phyloP scores from a whole-genome alignment of 495 filamentous ascomycete species.

The Neurospora sp. region DNA sequence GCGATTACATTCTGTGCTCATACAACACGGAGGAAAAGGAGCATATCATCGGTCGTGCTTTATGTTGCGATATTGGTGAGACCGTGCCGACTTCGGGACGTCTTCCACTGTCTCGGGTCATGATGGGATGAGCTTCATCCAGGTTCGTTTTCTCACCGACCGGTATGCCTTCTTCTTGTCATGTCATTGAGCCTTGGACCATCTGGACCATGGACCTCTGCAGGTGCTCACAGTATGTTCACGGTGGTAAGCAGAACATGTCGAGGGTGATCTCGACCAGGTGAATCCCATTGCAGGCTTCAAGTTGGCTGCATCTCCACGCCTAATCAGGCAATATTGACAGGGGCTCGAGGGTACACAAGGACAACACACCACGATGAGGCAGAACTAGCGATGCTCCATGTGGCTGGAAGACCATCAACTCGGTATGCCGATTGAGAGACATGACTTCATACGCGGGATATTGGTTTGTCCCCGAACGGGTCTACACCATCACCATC shows the following conservation, averaged over 20 bases:
- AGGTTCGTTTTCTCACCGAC: background rate
- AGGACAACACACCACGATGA: background rate
- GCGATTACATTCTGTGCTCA: too few species aligned
- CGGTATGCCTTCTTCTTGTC: background rate
- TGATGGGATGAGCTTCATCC: background rate
- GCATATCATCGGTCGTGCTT: too few species aligned
- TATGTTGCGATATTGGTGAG: background rate
- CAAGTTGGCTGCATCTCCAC: background rate
- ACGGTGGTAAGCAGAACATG: background rate
- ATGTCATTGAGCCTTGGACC: background rate
- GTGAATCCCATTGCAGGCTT: background rate
- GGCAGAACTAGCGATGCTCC: background rate
- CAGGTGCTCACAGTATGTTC: background rate
- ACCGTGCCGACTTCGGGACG: background rate
- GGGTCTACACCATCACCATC: background rate
- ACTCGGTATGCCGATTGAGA: background rate
- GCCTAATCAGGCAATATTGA: background rate
- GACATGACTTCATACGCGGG: background rate
- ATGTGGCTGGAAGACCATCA: background rate
- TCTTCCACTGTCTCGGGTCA: background rate
- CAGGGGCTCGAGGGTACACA: background rate
- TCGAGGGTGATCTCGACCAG: background rate
- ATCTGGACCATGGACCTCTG: background rate
- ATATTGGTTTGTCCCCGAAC: background rate
- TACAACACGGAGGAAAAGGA: too few species aligned